phyloP scores from a whole-genome alignment of 2,329 filamentous ascomycete species.

The Neofusicoccum parvum region DNA sequence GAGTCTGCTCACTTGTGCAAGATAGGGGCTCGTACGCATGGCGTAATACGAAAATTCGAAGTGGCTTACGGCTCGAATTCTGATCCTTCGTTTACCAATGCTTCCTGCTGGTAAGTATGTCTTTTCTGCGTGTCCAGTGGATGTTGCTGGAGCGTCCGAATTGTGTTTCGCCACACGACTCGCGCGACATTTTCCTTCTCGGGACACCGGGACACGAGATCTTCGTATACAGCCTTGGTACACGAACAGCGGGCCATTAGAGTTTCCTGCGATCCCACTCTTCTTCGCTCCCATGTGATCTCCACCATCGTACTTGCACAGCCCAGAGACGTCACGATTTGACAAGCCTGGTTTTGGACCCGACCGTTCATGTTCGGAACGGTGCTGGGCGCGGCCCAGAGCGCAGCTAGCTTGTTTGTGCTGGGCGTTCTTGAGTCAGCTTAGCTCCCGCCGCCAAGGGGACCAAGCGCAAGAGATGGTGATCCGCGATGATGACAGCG shows the following conservation, averaged over 20 bases:
- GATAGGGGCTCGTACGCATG: no score
- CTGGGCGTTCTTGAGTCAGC: constrained; percentile 11
- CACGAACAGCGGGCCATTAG: neutral
- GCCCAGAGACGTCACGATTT: neutral
- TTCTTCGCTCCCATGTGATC: neutral
- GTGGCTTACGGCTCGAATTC: neutral
- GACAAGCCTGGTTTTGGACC: neutral
- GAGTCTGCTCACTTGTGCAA: no score
- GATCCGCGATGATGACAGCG: constrained; percentile 8
- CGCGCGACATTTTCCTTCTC: neutral
- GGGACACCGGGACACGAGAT: neutral
- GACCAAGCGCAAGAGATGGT: neutral
- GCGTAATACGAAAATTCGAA: no score
- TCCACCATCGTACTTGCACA: no score
- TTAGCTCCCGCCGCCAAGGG: constrained; percentile 13
- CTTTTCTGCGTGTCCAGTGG: neutral
- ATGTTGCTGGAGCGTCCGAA: neutral
- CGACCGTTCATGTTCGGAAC: neutral
- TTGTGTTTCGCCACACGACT: neutral
- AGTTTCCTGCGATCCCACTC: neutral
- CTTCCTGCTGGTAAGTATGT: no score
- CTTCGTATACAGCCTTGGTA: neutral
- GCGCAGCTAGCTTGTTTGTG: neutral
- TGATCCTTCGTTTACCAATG: neutral
- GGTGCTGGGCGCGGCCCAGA: neutral